Base-by-base conservation (phyloP, 1,284 basidiomycete genomes). In the Ustilago crameri region DNA sequence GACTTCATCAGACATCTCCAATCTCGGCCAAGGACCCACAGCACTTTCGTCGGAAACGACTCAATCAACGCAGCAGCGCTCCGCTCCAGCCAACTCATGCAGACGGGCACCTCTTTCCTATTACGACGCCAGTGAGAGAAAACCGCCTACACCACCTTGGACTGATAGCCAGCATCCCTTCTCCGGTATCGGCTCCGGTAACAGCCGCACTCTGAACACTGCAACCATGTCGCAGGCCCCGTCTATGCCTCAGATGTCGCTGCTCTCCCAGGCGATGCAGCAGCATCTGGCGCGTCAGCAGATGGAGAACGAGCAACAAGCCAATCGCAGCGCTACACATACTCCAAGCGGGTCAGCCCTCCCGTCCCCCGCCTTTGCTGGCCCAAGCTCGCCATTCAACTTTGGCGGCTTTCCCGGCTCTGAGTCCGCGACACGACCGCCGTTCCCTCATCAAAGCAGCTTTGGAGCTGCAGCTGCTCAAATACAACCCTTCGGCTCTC, bases 241-340 rank as follows among this genome's bases (percentile, higher is more conserved):
- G 22, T 59, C 60, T 5, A 46, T 51, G 38, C 59, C 69, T 2
- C 60, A 55, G 51, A 64, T 73, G 64, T 73, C 70, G 56, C 52
- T 73, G 49, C 65, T 73, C 9, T 73, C 70, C 5, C 70, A 73
- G 32, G 70, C 70, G 14, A 73, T 73, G 70, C 64, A 67, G 57
- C 70, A 73, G 32, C 70, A 73, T 54, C 52, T 73, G 2, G 56
- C 70, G 22, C 64, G 64, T 20, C 70, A 73, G 34, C 70, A 73
- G 50, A 63, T 57, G 46, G 56, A 64, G 5, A 27, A 30, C 41
- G 51, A 18, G 32, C 5, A 41, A 18, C 44, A 45, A 26, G 5
- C 23, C n/a, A 5, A 18, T 15, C 27, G 50, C 22, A 67, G 57
- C 37, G 50, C 40, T 38, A 52, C 53, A 23, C 64, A 61, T 7